These are phyloP conservation scores for Aspergillus cavernicola DNA, from an alignment of 495 filamentous ascomycete genomes.

Conservation along the genomic window DNA sequence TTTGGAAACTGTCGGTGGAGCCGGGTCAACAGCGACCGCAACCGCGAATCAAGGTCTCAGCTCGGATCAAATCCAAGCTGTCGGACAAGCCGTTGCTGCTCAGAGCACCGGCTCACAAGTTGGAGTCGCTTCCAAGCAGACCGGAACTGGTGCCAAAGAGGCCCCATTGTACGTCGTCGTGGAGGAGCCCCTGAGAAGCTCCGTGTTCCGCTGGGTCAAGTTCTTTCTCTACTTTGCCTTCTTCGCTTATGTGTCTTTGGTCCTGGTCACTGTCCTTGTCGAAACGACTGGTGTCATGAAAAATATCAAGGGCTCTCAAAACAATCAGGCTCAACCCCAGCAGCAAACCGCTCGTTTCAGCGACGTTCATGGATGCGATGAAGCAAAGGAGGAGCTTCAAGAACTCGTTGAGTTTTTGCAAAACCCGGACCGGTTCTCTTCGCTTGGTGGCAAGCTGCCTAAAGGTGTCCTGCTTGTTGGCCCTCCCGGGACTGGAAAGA, in stretches of 20 bases:
- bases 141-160: conserved; percentile 66
- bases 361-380: conserved; percentile 96
- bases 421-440: conserved; percentile 86
- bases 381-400: conserved; percentile 96
- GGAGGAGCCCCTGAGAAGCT: conserved; percentile 77
- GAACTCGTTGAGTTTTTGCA: conserved; percentile 95
- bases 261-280: conserved; percentile 72
- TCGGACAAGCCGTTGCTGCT: conserved; percentile 84
- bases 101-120: conserved; percentile 63
- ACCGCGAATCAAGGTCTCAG: conserved; percentile 43
- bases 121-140: conserved; percentile 37
- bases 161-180: conserved; percentile 90
- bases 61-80: conserved; percentile 69
- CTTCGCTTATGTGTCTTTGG: conserved; percentile 66
- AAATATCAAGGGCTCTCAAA: conserved; percentile 65
- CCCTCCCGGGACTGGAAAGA: conserved; percentile 96
- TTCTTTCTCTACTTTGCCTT: conserved; percentile 76
- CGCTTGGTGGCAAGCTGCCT: conserved; percentile 89
- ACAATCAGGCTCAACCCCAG: conserved; percentile 82
- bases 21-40: conserved; percentile 35
- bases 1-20: conserved; percentile 61
- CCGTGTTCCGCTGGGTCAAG: conserved; percentile 85
- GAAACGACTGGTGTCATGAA: conserved; percentile 74
- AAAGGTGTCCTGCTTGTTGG: conserved; percentile 96
- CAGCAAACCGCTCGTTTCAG: conserved; percentile 86